These are phyloP conservation scores for Nemania sp. DNA, from an alignment of 2,329 filamentous ascomycete species.

Conservation along the genomic window DNA sequence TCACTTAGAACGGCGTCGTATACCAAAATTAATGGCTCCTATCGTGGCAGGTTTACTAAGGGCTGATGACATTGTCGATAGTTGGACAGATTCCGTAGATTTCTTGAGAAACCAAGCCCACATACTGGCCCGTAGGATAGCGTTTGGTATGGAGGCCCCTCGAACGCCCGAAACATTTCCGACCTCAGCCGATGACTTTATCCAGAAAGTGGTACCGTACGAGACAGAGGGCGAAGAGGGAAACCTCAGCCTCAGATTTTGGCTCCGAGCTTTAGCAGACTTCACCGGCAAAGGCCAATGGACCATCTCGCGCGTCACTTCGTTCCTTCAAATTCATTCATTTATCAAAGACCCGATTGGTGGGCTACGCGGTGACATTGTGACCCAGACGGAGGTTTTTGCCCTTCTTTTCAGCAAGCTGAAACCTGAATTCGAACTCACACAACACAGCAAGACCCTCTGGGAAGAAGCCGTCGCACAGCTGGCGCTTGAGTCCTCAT, in stretches of 20 bases:
- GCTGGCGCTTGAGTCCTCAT: conserved; percentile 22
- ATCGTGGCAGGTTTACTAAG: conserved; percentile 11
- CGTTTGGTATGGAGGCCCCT: conserved; percentile 22
- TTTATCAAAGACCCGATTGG: conserved; percentile 28
- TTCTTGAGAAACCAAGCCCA: conserved; percentile 22
- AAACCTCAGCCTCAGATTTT: conserved; percentile 28
- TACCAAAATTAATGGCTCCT: conserved; percentile 26
- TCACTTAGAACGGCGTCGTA: conserved; percentile 14
- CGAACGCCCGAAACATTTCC: conserved; percentile 18
- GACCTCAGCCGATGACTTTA: background rate
- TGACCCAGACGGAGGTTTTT: conserved; percentile 12
- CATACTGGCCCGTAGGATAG: conserved; percentile 13
- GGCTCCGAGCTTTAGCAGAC: conserved; percentile 24
- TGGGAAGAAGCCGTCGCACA: conserved; percentile 19
- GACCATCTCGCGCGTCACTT: conserved; percentile 19
- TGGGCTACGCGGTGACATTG: conserved; percentile 17
- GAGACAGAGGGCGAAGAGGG: conserved; percentile 22
- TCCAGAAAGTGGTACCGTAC: conserved; percentile 21
- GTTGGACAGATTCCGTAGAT: conserved; percentile 17
- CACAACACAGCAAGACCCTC: background rate
- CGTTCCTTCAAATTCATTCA: conserved; percentile 25
- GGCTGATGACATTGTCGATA: conserved; percentile 19
- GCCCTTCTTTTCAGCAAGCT: conserved; percentile 17
- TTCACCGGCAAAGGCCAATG: conserved; percentile 18
- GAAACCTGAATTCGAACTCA: conserved; percentile 13